phyloP scores from a whole-genome alignment of 768 basidiomycete genomes.

The Naganishia kalamii region DNA sequence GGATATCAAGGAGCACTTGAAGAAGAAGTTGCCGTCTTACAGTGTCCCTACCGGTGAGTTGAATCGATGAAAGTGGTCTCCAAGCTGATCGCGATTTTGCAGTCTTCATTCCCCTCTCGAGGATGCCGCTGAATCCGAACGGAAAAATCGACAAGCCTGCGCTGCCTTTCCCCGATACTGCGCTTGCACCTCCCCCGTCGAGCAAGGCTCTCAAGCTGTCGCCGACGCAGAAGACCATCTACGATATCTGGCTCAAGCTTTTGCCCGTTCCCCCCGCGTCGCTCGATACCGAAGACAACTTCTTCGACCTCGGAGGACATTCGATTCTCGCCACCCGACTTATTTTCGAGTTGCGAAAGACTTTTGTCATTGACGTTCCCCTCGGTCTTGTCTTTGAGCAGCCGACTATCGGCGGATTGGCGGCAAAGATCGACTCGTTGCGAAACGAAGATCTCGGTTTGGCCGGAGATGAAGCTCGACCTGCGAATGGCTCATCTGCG shows the following conservation, averaged over 20 bases:
- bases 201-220: constrained; percentile 52
- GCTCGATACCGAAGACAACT: constrained; percentile 83
- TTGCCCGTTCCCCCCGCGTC: constrained; percentile 70
- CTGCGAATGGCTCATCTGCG: constrained; percentile 21
- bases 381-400: constrained; percentile 84
- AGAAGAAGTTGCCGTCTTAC: constrained; percentile 92
- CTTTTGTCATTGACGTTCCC: constrained; percentile 82
- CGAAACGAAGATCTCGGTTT: constrained; percentile 76
- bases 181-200: constrained; percentile 53
- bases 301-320: constrained; percentile 97
- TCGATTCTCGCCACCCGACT: constrained; percentile 95
- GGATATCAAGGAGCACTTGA: constrained; percentile 88
- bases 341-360: constrained; percentile 91
- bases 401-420: constrained; percentile 75
- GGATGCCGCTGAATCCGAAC: constrained; percentile 97
- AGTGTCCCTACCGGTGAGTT: constrained; percentile 82
- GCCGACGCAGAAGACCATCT: constrained; percentile 72
- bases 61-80: neutral
- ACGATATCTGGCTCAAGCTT: constrained; percentile 74
- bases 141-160: constrained; percentile 99
- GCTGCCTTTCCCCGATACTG: constrained; percentile 96
- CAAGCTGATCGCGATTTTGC: neutral
- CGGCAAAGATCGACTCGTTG: constrained; percentile 65
- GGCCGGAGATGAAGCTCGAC: constrained; percentile 19
- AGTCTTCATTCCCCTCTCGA: constrained; percentile 90